Base-by-base conservation (phyloP, 495 filamentous ascomycete species). In the Penicillium fimorum region DNA sequence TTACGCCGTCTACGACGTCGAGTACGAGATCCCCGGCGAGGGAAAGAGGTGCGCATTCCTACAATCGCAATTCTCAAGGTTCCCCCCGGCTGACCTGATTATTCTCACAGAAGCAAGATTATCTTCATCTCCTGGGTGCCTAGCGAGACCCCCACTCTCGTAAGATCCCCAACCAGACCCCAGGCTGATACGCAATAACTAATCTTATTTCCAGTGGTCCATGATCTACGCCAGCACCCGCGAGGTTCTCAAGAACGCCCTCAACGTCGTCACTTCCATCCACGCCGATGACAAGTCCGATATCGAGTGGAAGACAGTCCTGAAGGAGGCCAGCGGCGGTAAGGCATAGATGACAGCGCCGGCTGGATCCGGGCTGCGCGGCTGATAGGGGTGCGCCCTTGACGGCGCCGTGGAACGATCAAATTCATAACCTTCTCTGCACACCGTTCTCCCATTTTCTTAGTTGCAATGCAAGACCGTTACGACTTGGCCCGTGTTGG, bases 211-310 rank as follows among this genome's bases (percentile, higher is more conserved):
- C 7, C 42, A 79, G 76, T 74, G 66, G 72, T 74, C 91, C 76
- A 97, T 97, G 95, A 83, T 96, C 63, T 97, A 97, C 85, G 90
- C 93, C 68, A 90, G 91, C 50, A 97, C 93, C 68, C 95, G 95
- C 74, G 91, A 96, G 64, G 84, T 84, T 55, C 80, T 98, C 62
- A 96, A 95, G 81, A 88, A 87, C 70, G 77, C 94, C 27, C 84
- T 98, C 53, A 89, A 83, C 71, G 73, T 97, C 59, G 82, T 82
- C 53, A 76, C 77, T 65, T 92, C 95, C 67, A 83, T 96, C 64
- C 95, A 98, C 79, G 94, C 91, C 75, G 96, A 96, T 74, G 90
- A 96, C 71, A 80, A 80, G 64, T 85, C 88, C 70, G 95, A 96
- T 64, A 88, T 97, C 65, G 91, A 95, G 76, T 89, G 84, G 75